Base-by-base conservation (phyloP, 2,329 filamentous ascomycete genomes). In the Periconia macrospinosa region DNA sequence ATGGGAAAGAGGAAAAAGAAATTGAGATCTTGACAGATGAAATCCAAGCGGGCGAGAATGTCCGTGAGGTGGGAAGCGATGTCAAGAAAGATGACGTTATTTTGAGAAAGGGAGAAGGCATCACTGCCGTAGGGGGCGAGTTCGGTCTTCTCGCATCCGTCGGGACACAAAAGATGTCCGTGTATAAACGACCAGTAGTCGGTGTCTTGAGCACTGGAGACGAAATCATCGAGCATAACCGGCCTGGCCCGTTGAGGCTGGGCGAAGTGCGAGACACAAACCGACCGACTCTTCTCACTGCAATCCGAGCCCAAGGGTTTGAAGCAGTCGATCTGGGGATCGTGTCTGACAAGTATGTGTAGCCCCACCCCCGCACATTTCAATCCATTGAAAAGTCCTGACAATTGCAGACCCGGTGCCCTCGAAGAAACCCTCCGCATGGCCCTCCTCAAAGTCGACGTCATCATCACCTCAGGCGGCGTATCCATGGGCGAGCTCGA, bases 401-500 rank as follows among this genome's bases (percentile, higher is more conserved):
- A 35, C 71, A 73, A 58, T 72, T 27, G 69, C 23, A 84, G 83
- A 57, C 81, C 87, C 0, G 86, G 85, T 1, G 83, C 85, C 1
- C 81, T 99, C 1, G 93, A 97, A 70, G 80, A 88, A 65, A 86
- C 83, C 2, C 82, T 99, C 10, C 87, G 92, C 2, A 81, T 85
- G 53, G 91, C 89, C 1, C 79, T 97, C 56, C 83, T 89, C 18
- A 79, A 79, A 45, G 86, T 87, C 23, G 92, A 97, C 67, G 78
- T 97, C 13, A 83, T 99, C 53, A 86, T 99, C 66, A 97, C 94
- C 15, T 93, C 90, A 0, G 94, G 94, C 19, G 94, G 94, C 45
- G 94, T 97, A 18, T 96, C 91, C 10, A 99, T 99, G 94, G 94
- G 94, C 52, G 94, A 99, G 76, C 85, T 97, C 2, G 94, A 99